These are phyloP conservation scores for Melanogaster broomeanus DNA, from an alignment of 768 basidiomycete species.

Conservation along the genomic window DNA sequence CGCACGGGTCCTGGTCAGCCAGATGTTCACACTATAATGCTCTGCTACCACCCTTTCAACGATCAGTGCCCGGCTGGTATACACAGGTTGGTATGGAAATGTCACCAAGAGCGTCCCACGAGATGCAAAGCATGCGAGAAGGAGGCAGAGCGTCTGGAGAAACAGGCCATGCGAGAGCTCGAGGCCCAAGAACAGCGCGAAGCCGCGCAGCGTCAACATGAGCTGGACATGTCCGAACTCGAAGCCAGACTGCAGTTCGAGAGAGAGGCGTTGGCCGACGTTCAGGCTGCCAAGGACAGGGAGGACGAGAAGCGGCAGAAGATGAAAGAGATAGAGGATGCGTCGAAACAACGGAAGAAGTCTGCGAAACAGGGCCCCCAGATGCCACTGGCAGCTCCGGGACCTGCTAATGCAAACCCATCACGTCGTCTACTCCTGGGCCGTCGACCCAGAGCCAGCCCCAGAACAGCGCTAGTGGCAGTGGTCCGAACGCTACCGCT, in stretches of 20 bases:
- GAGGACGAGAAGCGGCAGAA: conserved; percentile 40
- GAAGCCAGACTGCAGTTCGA: conserved; percentile 40
- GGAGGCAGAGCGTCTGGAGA: conserved; percentile 39
- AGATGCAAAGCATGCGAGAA: conserved; percentile 51
- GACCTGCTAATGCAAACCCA: background rate
- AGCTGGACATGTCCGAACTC: conserved; percentile 40
- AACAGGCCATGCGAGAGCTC: conserved; percentile 42
- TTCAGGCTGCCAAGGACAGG: conserved; percentile 38
- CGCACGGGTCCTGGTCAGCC: conserved; percentile 49
- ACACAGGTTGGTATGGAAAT: conserved; percentile 47
- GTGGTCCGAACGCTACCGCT: no score
- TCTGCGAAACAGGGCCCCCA: conserved; percentile 7
- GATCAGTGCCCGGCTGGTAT: conserved; percentile 42
- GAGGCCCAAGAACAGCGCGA: conserved; percentile 46
- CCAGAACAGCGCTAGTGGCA: conserved; percentile 1
- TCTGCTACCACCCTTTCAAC: conserved; percentile 41
- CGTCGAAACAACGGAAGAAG: conserved; percentile 9
- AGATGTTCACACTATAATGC: conserved; percentile 30
- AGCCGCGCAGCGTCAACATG: conserved; percentile 45
- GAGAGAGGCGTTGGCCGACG: conserved; percentile 32
- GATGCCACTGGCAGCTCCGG: background rate
- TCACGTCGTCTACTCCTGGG: background rate
- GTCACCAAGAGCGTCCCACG: conserved; percentile 37
- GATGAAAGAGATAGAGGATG: conserved; percentile 42
- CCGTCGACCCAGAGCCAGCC: conserved; percentile 2